phyloP scores from a whole-genome alignment of 352 stramenopile species.

The Pythium sukuiense region DNA sequence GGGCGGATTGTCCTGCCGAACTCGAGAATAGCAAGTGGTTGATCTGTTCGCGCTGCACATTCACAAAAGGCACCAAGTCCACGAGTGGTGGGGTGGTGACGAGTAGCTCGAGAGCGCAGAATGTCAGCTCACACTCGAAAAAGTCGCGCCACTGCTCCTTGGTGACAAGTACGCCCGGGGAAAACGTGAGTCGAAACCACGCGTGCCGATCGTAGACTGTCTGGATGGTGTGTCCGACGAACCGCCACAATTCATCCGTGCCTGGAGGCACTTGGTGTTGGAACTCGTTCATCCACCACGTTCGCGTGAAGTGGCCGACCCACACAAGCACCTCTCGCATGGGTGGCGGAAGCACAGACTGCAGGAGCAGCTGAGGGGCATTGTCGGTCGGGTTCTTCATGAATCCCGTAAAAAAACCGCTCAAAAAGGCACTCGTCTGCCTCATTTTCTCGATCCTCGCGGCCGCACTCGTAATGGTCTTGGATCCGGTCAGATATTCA shows the following conservation, averaged over 20 bases:
- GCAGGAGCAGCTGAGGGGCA: constrained; percentile 11
- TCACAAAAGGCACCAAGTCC: constrained; percentile 13
- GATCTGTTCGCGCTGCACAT: constrained; percentile 14
- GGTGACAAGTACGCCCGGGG: constrained; percentile 13
- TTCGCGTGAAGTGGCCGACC: constrained; percentile 12
- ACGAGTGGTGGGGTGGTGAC: not conserved
- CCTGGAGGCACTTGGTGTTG: not conserved
- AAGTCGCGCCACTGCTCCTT: constrained; percentile 16
- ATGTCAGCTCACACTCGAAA: constrained; percentile 15
- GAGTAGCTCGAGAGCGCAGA: constrained; percentile 4
- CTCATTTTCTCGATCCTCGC: not conserved
- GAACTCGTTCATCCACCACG: constrained; percentile 17
- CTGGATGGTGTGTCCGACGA: constrained; percentile 1
- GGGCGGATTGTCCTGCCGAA: not conserved
- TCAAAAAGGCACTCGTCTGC: constrained; percentile 7
- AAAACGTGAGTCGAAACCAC: constrained; percentile 22
- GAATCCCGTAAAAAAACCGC: constrained; percentile 12
- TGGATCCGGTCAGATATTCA: not conserved
- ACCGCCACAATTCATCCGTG: constrained; percentile 9
- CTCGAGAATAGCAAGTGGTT: constrained; percentile 7
- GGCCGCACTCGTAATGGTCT: not conserved
- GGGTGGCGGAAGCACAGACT: constrained; percentile 13
- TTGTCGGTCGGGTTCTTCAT: constrained; percentile 10
- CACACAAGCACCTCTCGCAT: constrained; percentile 14
- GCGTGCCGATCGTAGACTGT: constrained; percentile 3